Evolutionary conservation across 2,329 filamentous ascomycete genomes (phyloP).

Genomic region (Cercospora zeae-maydis): DNA sequence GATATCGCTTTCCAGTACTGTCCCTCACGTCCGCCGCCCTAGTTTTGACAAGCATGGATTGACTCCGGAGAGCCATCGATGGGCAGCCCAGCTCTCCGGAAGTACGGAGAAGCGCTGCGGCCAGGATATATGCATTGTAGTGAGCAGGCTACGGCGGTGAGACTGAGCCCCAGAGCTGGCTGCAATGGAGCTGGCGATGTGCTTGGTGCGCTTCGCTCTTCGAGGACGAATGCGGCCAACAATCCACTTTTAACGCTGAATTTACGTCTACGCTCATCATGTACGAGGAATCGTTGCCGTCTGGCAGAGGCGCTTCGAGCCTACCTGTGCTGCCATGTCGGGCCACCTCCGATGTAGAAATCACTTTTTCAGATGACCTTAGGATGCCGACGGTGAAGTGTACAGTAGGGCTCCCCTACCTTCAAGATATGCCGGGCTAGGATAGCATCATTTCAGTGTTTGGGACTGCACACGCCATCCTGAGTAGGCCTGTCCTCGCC

Average conservation of each 20-base stretch:
- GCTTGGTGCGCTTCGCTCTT: not conserved
- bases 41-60: not conserved
- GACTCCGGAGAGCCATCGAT: not conserved
- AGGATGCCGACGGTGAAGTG: not conserved
- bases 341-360: not conserved
- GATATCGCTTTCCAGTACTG: not conserved
- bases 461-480: not conserved
- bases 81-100: not conserved
- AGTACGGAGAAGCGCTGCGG: not conserved
- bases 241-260: not conserved
- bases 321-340: not conserved
- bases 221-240: not conserved
- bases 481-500: not conserved
- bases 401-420: not conserved
- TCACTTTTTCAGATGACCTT: not conserved
- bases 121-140: not conserved
- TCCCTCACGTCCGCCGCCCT: not conserved
- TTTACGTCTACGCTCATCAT: not conserved
- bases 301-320: not conserved
- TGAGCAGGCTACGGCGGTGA: not conserved
- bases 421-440: not conserved
- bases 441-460: not conserved
- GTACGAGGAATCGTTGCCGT: not conserved
- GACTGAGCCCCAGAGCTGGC: not conserved
- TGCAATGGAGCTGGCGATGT: not conserved